These are phyloP conservation scores for Paramecium tetraurelia DNA, from an alignment of 73 alveolate genomes.

Conservation along the genomic window DNA sequence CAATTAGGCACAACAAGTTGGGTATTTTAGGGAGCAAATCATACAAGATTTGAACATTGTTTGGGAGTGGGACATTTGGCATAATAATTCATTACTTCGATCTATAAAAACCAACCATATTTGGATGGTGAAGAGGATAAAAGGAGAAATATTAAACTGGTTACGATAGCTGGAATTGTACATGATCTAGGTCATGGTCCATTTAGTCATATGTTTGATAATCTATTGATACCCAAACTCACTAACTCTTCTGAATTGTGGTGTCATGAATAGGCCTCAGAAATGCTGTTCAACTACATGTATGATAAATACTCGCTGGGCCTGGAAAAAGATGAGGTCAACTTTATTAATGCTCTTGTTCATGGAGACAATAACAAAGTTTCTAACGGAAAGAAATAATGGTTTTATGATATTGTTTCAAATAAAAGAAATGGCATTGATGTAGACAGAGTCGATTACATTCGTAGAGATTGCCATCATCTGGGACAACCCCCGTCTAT, in stretches of 20 bases:
- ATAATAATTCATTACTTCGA: slow-evolving; percentile 65
- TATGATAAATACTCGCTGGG: slow-evolving; percentile 75
- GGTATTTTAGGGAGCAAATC: slow-evolving; percentile 69
- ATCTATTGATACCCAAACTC: slow-evolving; percentile 60
- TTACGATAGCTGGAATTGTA: slow-evolving; percentile 86
- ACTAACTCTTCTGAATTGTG: slow-evolving; percentile 62
- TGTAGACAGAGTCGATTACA: slow-evolving; percentile 90
- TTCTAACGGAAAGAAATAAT: slow-evolving; percentile 38
- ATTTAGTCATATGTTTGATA: slow-evolving; percentile 84
- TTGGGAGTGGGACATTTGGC: slow-evolving; percentile 91
- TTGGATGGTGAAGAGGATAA: slow-evolving; percentile 63
- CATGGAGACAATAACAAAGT: slow-evolving; percentile 26
- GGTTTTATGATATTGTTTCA: slow-evolving; percentile 90
- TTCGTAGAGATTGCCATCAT: slow-evolving; percentile 83
- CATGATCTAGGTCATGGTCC: slow-evolving; percentile 96
- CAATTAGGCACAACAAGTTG: slow-evolving; percentile 46
- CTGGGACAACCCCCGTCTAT: slow-evolving; percentile 75
- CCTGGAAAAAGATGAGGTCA: slow-evolving; percentile 71
- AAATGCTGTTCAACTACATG: slow-evolving; percentile 72
- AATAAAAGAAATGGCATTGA: slow-evolving; percentile 87
- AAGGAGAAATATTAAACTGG: slow-evolving; percentile 64
- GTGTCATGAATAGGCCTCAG: slow-evolving; percentile 89
- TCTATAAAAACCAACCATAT: slow-evolving; percentile 62
- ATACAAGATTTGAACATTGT: slow-evolving; percentile 91
- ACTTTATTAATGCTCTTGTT: slow-evolving; percentile 12